phyloP scores from a whole-genome alignment of 2,329 filamentous ascomycete genomes.

The Monilinia laxa region DNA sequence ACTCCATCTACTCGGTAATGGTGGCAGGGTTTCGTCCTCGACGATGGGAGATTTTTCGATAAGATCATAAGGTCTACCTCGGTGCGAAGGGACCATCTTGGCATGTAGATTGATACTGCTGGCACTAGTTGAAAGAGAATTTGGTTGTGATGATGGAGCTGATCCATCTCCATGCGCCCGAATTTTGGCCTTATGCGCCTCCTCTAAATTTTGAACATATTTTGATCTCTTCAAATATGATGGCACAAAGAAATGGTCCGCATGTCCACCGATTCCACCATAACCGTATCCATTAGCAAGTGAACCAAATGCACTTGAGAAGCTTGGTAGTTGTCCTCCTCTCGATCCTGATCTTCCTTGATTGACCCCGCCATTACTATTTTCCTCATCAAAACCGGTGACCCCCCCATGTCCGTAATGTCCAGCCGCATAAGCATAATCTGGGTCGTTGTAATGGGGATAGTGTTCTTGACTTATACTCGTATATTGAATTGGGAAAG shows the following conservation, averaged over 20 bases:
- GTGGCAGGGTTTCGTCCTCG: conserved; percentile 62
- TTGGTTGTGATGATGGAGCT: conserved; percentile 46
- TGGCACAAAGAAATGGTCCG: conserved; percentile 69
- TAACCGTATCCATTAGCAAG: conserved; percentile 37
- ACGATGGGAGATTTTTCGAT: conserved; percentile 68
- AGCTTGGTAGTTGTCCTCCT: conserved; percentile 38
- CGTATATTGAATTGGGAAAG: conserved; percentile 36
- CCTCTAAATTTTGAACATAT: conserved; percentile 74
- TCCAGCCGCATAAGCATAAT: conserved; percentile 29
- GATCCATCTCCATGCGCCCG: conserved; percentile 48
- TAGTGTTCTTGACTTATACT: conserved; percentile 31
- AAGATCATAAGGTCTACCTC: conserved; percentile 79
- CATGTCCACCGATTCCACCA: conserved; percentile 28
- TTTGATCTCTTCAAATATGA: conserved; percentile 78
- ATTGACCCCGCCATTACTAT: conserved; percentile 31
- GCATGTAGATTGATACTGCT: conserved; percentile 54
- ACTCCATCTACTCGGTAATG: conserved; percentile 81
- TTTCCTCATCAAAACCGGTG: conserved; percentile 36
- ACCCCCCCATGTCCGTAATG: conserved; percentile 30
- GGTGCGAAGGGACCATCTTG: conserved; percentile 63
- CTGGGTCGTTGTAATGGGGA: conserved; percentile 36
- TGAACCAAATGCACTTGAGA: conserved; percentile 40
- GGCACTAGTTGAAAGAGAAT: conserved; percentile 54
- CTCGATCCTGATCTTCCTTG: conserved; percentile 35
- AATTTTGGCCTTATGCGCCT: conserved; percentile 63